Conservation (phyloP, 345 rosid species). For the Gossypium herbaceum region DNA sequence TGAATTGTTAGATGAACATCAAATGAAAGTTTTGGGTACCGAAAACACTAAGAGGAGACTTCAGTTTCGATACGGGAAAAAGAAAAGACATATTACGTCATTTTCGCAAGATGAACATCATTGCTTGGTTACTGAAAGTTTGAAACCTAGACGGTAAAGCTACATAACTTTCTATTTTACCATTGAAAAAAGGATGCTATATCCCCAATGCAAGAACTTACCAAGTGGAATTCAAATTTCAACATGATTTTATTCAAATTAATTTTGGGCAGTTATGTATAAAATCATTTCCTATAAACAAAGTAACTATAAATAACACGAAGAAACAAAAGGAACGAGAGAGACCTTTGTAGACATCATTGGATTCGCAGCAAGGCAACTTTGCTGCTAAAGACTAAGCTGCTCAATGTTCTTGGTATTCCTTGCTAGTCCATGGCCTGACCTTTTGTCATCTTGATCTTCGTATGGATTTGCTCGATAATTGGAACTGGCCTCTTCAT, state of each 20-base stretch:
- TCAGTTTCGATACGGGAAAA: neutral
- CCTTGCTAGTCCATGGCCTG: conserved; percentile 29
- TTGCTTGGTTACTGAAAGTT: neutral
- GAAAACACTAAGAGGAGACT: too few relatives aligned
- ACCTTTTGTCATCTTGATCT: conserved; percentile 14
- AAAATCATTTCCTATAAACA: neutral
- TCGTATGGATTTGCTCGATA: conserved; percentile 41
- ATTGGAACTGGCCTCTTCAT: conserved; percentile 79
- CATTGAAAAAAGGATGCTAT: neutral
- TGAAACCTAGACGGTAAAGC: neutral
- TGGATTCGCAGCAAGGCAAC: neutral
- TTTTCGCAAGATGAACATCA: neutral
- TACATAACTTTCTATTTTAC: neutral
- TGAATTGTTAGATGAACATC: neutral
- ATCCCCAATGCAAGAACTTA: neutral
- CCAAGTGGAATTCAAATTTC: neutral
- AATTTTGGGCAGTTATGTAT: neutral
- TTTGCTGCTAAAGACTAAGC: conserved; percentile 57
- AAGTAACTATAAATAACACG: neutral
- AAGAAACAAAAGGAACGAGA: neutral
- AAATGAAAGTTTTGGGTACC: neutral
- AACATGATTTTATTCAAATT: neutral
- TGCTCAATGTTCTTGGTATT: conserved; percentile 50
- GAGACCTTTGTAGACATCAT: conserved; percentile 14
- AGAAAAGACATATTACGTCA: neutral